Base-by-base conservation (phyloP, 805 yeast species). In the Isabelozyma heimii region DNA sequence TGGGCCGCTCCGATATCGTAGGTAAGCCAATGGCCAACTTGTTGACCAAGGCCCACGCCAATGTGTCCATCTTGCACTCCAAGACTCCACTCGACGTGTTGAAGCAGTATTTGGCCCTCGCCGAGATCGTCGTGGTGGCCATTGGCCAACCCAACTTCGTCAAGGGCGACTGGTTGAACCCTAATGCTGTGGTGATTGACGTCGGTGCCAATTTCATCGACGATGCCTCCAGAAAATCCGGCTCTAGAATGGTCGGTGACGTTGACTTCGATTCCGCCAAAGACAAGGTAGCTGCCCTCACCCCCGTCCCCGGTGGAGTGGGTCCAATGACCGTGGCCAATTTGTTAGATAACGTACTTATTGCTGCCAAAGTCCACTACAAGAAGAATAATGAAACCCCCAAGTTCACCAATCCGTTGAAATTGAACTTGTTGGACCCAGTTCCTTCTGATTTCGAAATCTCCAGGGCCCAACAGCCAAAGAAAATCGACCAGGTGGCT, bases 241-340 rank as follows among this genome's bases (percentile, higher is more conserved):
- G 94, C 43, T 75, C 77, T 56, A 80, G 81, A 64, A 75, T 87
- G 67, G 91, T 85, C 47, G 95, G 95, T 51, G 95, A 88, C 62
- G 89, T 83, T 49, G 89, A 86, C 49, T 86, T 76, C 55, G 82
- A 76, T 43, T 69, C 77, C 37, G 82, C 85, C 48, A 65, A 70
- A 38, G 69, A 72, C 46, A 79, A 75, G 54, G 84, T 91, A 4
- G 75, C 84, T 7, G 76, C 77, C 58, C 75, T 87, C 54, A 88
- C 95, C n/a, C 95, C 95, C 8, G 95, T 88, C 50, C 95, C 95
- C 46, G 95, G 95, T 65, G 95, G 95, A 56, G 95, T 88, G 54
- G 95, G 95, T 46, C 95, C 95, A 62, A 88, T 88, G 95, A 88
- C 95, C 12, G 92, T 88, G 42, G 94, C 94, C 26, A 84, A 85